Conservation (phyloP, 169 alveolate genomes). For the Plasmodium gonderi region DNA sequence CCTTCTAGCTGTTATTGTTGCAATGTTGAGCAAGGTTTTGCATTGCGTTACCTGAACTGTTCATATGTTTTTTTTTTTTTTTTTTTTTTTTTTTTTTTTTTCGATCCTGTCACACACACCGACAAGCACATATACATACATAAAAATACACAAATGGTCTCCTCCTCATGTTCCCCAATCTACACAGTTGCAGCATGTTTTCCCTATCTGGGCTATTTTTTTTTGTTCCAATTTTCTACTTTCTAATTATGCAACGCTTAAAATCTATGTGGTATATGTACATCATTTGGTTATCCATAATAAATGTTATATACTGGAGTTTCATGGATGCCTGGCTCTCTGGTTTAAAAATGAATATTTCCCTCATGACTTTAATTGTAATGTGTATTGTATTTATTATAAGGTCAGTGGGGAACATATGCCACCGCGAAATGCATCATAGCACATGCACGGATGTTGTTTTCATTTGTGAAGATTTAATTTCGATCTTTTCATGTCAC, state of each 20-base stretch:
- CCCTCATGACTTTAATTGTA: conserved; percentile 8
- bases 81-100: not conserved
- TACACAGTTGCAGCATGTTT: conserved; percentile 21
- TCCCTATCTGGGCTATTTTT: conserved; percentile 21
- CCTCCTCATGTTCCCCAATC: not conserved
- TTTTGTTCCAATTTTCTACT: conserved; percentile 37
- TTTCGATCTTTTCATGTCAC: not conserved
- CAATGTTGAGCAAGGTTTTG: not conserved
- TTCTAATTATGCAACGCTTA: conserved; percentile 46
- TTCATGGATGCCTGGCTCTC: not conserved
- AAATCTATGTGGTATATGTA: conserved; percentile 62
- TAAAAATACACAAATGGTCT: not conserved
- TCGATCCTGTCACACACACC: not conserved
- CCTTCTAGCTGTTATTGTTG: not conserved
- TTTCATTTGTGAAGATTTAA: not conserved
- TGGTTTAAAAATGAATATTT: conserved; percentile 34
- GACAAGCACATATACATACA: not conserved
- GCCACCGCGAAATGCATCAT: too few relatives aligned
- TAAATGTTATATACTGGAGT: conserved; percentile 41
- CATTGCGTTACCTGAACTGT: not conserved
- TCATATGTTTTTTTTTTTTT: not conserved
- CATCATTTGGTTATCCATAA: conserved; percentile 11
- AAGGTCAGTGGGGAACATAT: conserved; percentile 1
- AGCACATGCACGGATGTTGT: not conserved
- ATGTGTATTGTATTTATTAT: conserved; percentile 43